These are phyloP conservation scores for Corinectria fuckeliana DNA, from an alignment of 2,329 filamentous ascomycete species.

Conservation along the genomic window DNA sequence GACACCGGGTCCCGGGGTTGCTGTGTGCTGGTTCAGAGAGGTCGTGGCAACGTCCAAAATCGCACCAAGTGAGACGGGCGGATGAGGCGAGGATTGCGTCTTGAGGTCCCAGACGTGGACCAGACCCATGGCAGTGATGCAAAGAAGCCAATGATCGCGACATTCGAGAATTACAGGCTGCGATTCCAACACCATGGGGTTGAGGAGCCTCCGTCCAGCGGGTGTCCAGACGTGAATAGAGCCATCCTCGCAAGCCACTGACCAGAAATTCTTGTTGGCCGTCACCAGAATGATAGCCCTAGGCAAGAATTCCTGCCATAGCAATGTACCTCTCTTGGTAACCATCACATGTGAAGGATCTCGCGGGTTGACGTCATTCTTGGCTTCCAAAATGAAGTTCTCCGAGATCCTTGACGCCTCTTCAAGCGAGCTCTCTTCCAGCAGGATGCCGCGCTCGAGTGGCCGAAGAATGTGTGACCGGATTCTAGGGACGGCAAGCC, in stretches of 20 bases:
- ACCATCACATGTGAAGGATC: slow-evolving; percentile 87
- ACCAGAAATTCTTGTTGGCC: slow-evolving; percentile 90
- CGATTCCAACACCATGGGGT: slow-evolving; percentile 84
- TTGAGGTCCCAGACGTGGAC: slow-evolving; percentile 95
- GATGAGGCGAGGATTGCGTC: slow-evolving; percentile 82
- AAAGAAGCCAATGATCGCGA: slow-evolving; percentile 86
- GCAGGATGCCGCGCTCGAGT: slow-evolving; percentile 70
- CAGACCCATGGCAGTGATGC: slow-evolving; percentile 85
- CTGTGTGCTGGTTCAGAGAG: slow-evolving; percentile 75
- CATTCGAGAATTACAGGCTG: slow-evolving; percentile 95
- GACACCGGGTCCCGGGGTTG: slow-evolving; percentile 81
- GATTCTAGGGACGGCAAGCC: slow-evolving; percentile 87
- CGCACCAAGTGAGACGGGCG: slow-evolving; percentile 86
- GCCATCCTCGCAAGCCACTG: slow-evolving; percentile 91
- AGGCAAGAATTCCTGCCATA: slow-evolving; percentile 96
- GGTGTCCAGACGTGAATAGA: slow-evolving; percentile 91
- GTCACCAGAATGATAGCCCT: slow-evolving; percentile 87
- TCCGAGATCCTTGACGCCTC: slow-evolving; percentile 69
- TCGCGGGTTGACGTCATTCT: slow-evolving; percentile 77
- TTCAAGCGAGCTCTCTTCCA: slow-evolving; percentile 59
- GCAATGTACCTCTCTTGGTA: slow-evolving; percentile 76
- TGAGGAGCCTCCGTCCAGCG: slow-evolving; percentile 84
- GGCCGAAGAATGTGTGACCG: slow-evolving; percentile 83
- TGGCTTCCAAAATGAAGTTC: slow-evolving; percentile 84
- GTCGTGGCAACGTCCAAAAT: slow-evolving; percentile 86